These are phyloP conservation scores for Trichomonascaceae sp. DNA, from an alignment of 1,139 yeast genomes.

Conservation along the genomic window DNA sequence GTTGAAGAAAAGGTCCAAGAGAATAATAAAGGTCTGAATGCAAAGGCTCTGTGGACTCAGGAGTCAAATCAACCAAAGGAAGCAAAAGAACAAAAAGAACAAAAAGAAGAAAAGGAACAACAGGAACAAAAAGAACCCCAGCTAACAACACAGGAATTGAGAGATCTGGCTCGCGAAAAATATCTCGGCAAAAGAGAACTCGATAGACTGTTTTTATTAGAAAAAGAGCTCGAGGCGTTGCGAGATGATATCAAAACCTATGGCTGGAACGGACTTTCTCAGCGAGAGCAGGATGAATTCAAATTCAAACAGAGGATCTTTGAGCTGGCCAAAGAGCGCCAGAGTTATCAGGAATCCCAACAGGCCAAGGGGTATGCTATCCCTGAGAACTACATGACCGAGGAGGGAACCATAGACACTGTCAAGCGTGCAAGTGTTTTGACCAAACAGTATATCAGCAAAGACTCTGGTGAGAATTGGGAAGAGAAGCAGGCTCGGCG, in stretches of 20 bases:
- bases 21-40: too few species aligned
- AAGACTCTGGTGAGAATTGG: constrained; percentile 42
- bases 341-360: constrained; percentile 21
- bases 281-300: constrained; percentile 39
- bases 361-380: constrained; percentile 32
- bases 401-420: constrained; percentile 38
- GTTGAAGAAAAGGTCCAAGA: constrained; percentile 2
- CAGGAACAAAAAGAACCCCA: constrained; percentile 14
- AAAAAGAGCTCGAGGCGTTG: constrained; percentile 35
- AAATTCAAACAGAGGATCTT: constrained; percentile 37
- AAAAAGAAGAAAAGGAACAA: constrained; percentile 23
- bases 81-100: constrained; percentile 12
- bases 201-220: constrained; percentile 31
- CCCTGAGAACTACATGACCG: constrained; percentile 44
- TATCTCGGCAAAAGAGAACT: constrained; percentile 38
- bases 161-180: constrained; percentile 36
- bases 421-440: constrained; percentile 36
- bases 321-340: constrained; percentile 31
- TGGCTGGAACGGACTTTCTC: constrained; percentile 39
- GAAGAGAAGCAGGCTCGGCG: constrained; percentile 46
- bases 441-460: constrained; percentile 22
- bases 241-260: constrained; percentile 34
- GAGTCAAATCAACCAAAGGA: neutral
- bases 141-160: constrained; percentile 20
- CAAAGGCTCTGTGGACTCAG: too few species aligned